Evolutionary conservation across 768 basidiomycete species (phyloP), one percentile per base, ranked within the genome.

Genomic region (Boletus rufocinnamomeus): DNA sequence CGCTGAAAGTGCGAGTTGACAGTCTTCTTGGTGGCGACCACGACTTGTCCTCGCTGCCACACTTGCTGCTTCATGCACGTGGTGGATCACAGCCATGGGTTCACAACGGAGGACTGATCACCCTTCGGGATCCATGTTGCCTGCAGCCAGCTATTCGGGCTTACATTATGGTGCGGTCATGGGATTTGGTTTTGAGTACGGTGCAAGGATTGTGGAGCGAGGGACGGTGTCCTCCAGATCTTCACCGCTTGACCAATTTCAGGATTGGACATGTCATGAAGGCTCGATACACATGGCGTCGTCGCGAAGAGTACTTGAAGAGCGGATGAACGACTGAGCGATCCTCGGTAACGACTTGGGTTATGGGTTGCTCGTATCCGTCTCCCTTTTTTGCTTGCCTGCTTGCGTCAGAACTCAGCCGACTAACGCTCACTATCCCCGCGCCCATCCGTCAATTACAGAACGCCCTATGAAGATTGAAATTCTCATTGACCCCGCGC

Each of bases 391-490:
- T 71, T 72, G 37, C 70, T 73, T 71, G 69, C 70, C 66, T 69
- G 67, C 73, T 69, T 68, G 62, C 68, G 57, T 66, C 72, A 65
- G 68, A 67, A 65, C 69, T 72, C 72, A 69, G 60, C 70, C 74
- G 63, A 69, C 72, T 74, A 63, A 72, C 55, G 59, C 66, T 69
- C 62, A 72, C 71, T 76, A 63, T 75, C 67, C 67, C 41, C 58
- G 68, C 77, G 59, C 57, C 50, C 73, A 63, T 69, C 63, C 67
- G 61, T 65, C 72, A 65, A 69, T 72, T 75, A 75, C 70, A 98
- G 96, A 92, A 82, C 91, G 92, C 65, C 91, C 93, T 25, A 97
- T 98, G 95, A 96, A 95, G 82, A 95, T 98, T 62, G 96, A 99
- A 82, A 93, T 98, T 64, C 86, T 98, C 46, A 83, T 96, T 72